Evolutionary conservation across 345 rosid species (phyloP).

Genomic region (Moricandia arvensis): DNA sequence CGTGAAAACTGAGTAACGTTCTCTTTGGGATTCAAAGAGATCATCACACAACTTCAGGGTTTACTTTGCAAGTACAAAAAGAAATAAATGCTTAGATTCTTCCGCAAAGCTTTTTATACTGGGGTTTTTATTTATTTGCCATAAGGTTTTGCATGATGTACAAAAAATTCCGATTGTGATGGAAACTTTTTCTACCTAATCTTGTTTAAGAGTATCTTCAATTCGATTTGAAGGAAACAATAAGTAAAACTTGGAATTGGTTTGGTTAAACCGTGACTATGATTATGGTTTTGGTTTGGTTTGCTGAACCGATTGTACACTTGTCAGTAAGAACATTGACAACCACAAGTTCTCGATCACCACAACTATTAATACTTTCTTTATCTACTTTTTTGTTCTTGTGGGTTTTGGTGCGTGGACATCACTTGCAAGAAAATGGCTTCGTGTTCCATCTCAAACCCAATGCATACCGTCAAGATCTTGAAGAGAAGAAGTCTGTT

Average conservation of each 20-base stretch:
- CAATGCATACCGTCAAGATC: conserved; percentile 32
- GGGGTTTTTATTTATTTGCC: neutral
- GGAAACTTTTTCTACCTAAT: neutral
- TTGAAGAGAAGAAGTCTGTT: conserved; percentile 36
- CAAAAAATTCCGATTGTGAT: conserved; percentile 20
- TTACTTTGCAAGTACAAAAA: conserved; percentile 26
- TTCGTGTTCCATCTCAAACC: conserved; percentile 40
- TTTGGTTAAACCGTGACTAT: neutral
- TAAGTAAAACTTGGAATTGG: neutral
- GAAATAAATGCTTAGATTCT: conserved; percentile 13
- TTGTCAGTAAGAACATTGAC: conserved; percentile 6
- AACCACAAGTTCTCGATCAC: conserved; percentile 19
- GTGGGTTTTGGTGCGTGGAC: conserved; percentile 24
- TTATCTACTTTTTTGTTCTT: neutral
- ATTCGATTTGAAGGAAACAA: neutral
- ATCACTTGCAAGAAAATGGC: conserved; percentile 47
- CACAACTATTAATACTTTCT: neutral
- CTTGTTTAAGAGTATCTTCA: neutral
- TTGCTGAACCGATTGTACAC: conserved; percentile 2
- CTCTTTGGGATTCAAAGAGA: conserved; percentile 16
- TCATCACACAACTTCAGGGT: conserved; percentile 9
- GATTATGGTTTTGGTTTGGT: neutral
- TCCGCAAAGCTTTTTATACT: conserved; percentile 12
- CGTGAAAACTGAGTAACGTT: conserved; percentile 26
- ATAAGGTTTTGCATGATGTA: conserved; percentile 19